Evolutionary conservation across 2,329 filamentous ascomycete genomes (phyloP).

Genomic region (Pseudogymnoascus sp.): DNA sequence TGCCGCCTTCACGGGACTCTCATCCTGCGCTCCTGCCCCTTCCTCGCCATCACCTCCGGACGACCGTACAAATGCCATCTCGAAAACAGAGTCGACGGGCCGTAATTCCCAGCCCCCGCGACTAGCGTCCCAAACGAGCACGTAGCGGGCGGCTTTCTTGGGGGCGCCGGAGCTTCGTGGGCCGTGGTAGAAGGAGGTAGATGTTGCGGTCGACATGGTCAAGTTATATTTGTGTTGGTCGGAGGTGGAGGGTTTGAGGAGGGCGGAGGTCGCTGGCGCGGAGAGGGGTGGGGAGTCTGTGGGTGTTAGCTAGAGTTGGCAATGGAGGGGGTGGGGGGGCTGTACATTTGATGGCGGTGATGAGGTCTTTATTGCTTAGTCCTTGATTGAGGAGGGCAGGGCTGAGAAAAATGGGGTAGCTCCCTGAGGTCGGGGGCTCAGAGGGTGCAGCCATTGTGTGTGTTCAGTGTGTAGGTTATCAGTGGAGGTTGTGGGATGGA

Average conservation of each 20-base stretch:
- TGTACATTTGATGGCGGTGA: not conserved
- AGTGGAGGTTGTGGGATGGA: not conserved
- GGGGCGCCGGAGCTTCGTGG: conserved; percentile 41
- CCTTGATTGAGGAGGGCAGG: not conserved
- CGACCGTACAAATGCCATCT: conserved; percentile 63
- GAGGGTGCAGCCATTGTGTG: not conserved
- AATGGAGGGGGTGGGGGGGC: not conserved
- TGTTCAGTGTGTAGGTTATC: not conserved
- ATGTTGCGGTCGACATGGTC: conserved; percentile 43
- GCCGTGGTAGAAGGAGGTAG: conserved; percentile 49
- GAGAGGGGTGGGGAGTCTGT: conserved; percentile 37
- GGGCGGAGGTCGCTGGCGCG: conserved; percentile 31
- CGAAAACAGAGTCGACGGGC: conserved; percentile 69
- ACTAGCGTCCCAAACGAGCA: conserved; percentile 67
- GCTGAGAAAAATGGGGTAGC: not conserved
- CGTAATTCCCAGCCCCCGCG: conserved; percentile 75
- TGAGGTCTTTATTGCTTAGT: not conserved
- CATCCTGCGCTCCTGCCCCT: conserved; percentile 13
- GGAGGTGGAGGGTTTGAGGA: conserved; percentile 41
- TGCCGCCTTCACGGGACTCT: conserved; percentile 14
- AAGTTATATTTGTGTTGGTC: conserved; percentile 35
- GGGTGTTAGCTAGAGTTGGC: not conserved
- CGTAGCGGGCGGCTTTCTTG: conserved; percentile 37
- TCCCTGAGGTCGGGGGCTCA: not conserved
- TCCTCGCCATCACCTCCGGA: conserved; percentile 50